Base-by-base conservation (phyloP, 495 filamentous ascomycete genomes). In the Xylaria acuta region DNA sequence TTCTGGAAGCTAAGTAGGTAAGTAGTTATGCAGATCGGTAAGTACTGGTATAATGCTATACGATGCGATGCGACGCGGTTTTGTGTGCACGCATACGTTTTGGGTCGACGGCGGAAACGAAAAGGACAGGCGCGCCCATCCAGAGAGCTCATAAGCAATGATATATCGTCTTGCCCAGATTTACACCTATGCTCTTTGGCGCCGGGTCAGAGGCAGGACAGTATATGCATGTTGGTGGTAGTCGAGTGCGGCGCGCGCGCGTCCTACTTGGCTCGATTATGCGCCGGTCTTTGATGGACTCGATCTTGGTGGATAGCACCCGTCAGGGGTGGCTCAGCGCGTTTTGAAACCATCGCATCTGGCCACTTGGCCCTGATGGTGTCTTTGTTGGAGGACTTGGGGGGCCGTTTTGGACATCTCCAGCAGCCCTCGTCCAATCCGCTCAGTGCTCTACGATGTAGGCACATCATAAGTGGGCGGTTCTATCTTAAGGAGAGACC, bases 321-420 rank as follows among this genome's bases (percentile, higher is more conserved):
- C 18, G 43, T 59, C 51, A 34, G 59, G 62, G 62, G 70, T 64
- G 70, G 70, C 70, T 66, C 70, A 34, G 70, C 70, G 60, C 69
- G 47, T 71, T n/a, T 18, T n/a, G 49, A 67, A 40, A 30, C 12
- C 41, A 66, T 54, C 34, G 18, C 49, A 51, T 67, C 34, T n/a
- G 49, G 49, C 64, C 27, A 30, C 41, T 32, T 53, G 45, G 25
- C 20, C 41, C 22, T 7, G 30, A 20, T 25, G 25, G 27, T 22
- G 25, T 12, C 64, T 66, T 66, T 66, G 45, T 51, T 53, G 45
- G 45, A 43, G 16, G 47, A n/a, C 22, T 41, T 51, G 43, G 41
- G 43, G 38, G 56, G 30, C 56, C 56, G 32, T 36, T 38, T 59
- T 59, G 16, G 32, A 59, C 30, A 59, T 59, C 16, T 36, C 32